Conservation (phyloP, 345 rosid genomes). For the Corymbia maculata region DNA sequence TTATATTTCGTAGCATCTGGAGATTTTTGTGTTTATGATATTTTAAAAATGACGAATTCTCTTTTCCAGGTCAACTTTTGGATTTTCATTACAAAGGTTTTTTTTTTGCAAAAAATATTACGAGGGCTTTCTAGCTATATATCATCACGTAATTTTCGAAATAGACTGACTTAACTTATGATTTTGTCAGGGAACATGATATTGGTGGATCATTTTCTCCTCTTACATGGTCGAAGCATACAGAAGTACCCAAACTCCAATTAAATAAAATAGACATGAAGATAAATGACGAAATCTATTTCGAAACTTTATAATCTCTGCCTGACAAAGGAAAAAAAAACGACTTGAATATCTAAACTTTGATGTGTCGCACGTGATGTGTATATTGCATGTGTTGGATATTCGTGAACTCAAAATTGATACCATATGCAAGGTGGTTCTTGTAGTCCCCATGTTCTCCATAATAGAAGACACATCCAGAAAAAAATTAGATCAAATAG, state of each 20-base stretch:
- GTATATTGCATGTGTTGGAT: not conserved
- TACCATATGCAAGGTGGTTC: not conserved
- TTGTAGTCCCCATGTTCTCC: no score
- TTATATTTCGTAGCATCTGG: not conserved
- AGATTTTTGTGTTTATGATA: not conserved
- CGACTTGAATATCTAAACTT: not conserved
- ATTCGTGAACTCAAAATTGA: not conserved
- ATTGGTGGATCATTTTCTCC: not conserved
- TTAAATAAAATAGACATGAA: not conserved
- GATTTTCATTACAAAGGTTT: not conserved
- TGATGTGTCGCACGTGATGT: not conserved
- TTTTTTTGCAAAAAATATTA: rapidly evolving
- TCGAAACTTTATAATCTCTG: not conserved
- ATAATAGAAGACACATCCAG: no score
- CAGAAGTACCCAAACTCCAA: not conserved
- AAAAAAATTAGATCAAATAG: no score
- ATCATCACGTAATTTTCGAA: not conserved
- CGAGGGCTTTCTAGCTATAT: not conserved
- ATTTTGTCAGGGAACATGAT: not conserved
- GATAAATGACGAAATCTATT: not conserved
- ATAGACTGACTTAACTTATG: not conserved
- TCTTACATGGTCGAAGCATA: not conserved
- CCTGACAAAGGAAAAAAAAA: not conserved
- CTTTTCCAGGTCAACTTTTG: not conserved
- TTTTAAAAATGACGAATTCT: not conserved